These are phyloP conservation scores for Candida palmyrensis DNA, from an alignment of 805 yeast species.

Conservation along the genomic window DNA sequence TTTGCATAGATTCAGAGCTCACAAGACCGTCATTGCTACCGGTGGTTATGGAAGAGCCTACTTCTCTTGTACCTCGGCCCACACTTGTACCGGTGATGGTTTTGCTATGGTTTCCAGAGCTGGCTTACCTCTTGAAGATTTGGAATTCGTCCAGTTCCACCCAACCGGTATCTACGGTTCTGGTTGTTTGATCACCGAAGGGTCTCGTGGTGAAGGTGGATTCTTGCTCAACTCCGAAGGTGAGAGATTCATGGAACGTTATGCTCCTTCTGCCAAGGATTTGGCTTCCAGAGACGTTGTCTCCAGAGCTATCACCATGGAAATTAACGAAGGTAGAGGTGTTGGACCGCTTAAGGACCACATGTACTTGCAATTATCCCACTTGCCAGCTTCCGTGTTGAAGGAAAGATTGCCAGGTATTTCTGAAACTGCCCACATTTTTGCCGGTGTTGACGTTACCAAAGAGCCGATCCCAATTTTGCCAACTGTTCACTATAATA, in stretches of 20 bases:
- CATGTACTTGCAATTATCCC: conserved; percentile 89
- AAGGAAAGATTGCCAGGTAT: conserved; percentile 98
- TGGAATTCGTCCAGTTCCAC: conserved; percentile 98
- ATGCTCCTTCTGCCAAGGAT: conserved; percentile 98
- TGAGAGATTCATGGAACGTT: conserved; percentile 99
- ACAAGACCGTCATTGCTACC: conserved; percentile 93
- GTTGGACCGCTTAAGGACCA: conserved; percentile 96
- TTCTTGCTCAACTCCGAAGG: conserved; percentile 94
- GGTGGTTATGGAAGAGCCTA: conserved; percentile 99
- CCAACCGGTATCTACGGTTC: conserved; percentile 99
- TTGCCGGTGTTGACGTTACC: conserved; percentile 99
- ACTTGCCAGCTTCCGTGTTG: conserved; percentile 85
- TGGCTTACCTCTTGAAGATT: conserved; percentile 94
- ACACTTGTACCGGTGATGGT: conserved; percentile 99
- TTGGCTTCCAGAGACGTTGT: conserved; percentile 98
- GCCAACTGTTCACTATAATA: conserved; percentile 98
- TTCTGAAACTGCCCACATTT: conserved; percentile 96
- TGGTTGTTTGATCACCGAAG: conserved; percentile 98
- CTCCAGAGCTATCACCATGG: conserved; percentile 97
- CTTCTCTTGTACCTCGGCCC: conserved; percentile 98
- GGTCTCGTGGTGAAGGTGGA: conserved; percentile 99
- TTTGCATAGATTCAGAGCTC: conserved; percentile 94
- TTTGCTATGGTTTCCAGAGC: conserved; percentile 98
- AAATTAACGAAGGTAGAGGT: conserved; percentile 98
- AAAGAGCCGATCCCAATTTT: conserved; percentile 98